Evolutionary conservation across 495 filamentous ascomycete species (phyloP), one percentile per base, ranked within the genome.

Genomic region (Penicillium lividum): DNA sequence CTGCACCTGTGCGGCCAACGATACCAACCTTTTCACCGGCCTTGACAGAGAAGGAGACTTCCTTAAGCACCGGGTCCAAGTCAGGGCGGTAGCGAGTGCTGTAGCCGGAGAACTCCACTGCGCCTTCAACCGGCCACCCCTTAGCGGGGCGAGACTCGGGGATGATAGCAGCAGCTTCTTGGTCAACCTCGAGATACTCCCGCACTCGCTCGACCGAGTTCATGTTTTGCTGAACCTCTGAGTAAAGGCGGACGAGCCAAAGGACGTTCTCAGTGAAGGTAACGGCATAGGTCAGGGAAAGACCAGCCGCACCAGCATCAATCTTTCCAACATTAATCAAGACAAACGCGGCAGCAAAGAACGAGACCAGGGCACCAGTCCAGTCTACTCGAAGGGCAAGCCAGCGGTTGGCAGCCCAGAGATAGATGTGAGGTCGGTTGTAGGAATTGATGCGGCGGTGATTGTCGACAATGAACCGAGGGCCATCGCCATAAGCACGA

Each of bases 351-450:
- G 94, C 95, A 1, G 95, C 90, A 65, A 94, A 95, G 77, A 99
- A 98, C 0, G 93, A 84, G 3, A 99, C 94, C 36, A 97, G 65
- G 60, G 96, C 94, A 56, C 95, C 95, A 13, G 92, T 84, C 48
- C 92, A 79, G 71, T 99, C 95, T 5, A 96, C 91, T 40, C 95
- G 86, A 65, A 97, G 89, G 2, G 94, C 86, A 34, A 99, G 89
- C 95, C 95, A 99, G 71, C 95, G 82, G 67, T 99, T 98, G 61
- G 89, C 87, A n/a, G 89, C 92, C 95, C 95, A 98, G 7, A 99
- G 80, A 64, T 90, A 98, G 63, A 98, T 94, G 75, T 96, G 97
- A 0, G 95, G 95, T 52, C 95, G 82, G 63, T 90, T 87, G 69
- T 98, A 93, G 29, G 86, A 86, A 71, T 99, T 95, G 70, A 99